Percentiles rank a stretch among this genome's conserved stretches.
Conservation (phyloP, 2,329 filamentous ascomycete species). For the Aspergillus ochraceoroseus region DNA sequence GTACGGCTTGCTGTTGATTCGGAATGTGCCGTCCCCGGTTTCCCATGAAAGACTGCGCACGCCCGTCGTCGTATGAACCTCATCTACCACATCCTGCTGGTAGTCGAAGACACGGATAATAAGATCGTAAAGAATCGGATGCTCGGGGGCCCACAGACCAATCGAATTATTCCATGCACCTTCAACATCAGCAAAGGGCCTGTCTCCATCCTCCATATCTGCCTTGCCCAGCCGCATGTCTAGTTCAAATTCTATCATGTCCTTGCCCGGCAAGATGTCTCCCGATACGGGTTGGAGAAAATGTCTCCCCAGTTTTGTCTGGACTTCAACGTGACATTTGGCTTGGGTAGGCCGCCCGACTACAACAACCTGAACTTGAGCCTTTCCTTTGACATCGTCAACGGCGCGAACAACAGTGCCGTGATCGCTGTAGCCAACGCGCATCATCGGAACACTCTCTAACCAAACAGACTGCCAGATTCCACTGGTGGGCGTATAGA, state of each 20-base stretch:
- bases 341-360: too few relatives aligned
- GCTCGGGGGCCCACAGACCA: slow-evolving; percentile 64
- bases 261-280: too few relatives aligned
- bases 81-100: slow-evolving; percentile 39
- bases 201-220: too few relatives aligned
- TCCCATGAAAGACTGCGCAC: slow-evolving; percentile 59
- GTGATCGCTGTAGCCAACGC: slow-evolving; percentile 49
- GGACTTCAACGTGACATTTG: too few relatives aligned
- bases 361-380: too few relatives aligned
- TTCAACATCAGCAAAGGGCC: slow-evolving; percentile 4
- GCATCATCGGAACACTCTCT: slow-evolving; percentile 48
- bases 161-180: slow-evolving; percentile 46
- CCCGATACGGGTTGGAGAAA: too few relatives aligned
- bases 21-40: slow-evolving; percentile 54
- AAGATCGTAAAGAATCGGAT: slow-evolving; percentile 61
- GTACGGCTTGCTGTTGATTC: slow-evolving; percentile 61
- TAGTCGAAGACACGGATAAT: slow-evolving; percentile 49
- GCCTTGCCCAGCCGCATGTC: too few relatives aligned
- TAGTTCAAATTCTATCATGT: too few relatives aligned
- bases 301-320: too few relatives aligned
- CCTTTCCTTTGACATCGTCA: too few relatives aligned
- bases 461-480: slow-evolving; percentile 75
- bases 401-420: too few relatives aligned
- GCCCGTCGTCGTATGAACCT: slow-evolving; percentile 56
- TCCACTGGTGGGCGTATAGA: slow-evolving; percentile 66